phyloP scores from a whole-genome alignment of 2,329 filamentous ascomycete species.

The Didymella sp. region DNA sequence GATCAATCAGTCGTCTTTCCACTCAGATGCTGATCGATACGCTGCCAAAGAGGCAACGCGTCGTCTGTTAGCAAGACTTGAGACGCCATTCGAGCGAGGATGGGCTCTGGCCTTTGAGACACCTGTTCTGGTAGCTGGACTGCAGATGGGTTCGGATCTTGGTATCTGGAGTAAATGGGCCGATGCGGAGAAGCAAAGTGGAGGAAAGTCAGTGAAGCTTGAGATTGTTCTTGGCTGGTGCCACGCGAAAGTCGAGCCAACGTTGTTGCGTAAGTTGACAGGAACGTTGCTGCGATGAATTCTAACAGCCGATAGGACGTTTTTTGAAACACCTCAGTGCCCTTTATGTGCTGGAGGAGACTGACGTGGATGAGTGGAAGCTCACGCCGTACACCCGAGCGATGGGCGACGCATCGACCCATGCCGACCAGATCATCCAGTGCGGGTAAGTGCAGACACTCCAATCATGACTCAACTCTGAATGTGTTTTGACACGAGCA shows the following conservation, averaged over 20 bases:
- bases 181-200: conserved; percentile 2
- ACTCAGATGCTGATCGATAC: conserved; percentile 11
- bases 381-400: neutral
- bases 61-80: conserved; percentile 14
- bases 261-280: neutral
- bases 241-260: conserved; percentile 1
- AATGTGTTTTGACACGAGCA: neutral
- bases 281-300: neutral
- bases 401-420: neutral
- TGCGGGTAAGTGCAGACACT: neutral
- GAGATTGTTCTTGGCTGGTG: conserved; percentile 6
- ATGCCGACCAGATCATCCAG: neutral
- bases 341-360: neutral
- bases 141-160: conserved; percentile 12
- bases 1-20: conserved; percentile 1
- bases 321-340: neutral
- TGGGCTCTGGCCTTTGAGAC: conserved; percentile 14
- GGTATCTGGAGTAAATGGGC: conserved; percentile 12
- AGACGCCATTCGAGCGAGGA: conserved; percentile 14
- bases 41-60: conserved; percentile 18
- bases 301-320: neutral
- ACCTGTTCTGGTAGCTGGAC: conserved; percentile 10
- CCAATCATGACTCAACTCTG: neutral
- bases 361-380: neutral
- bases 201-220: neutral